Evolutionary conservation across 2,329 filamentous ascomycete genomes (phyloP).

Genomic region (Triangularia setosa): DNA sequence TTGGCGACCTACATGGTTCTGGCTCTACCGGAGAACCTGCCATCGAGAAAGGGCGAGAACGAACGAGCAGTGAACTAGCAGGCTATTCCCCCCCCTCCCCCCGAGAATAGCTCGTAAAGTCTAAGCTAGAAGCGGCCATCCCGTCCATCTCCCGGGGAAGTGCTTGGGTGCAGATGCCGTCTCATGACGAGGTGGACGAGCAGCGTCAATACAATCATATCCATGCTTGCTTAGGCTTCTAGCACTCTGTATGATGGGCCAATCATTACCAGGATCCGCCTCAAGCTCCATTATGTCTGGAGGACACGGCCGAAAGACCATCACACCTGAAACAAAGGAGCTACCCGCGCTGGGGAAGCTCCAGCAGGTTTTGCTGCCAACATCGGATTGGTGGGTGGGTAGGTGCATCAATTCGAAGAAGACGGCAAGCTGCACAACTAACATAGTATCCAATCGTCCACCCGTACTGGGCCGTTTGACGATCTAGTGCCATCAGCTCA

Average conservation of each 20-base stretch:
- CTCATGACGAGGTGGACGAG: neutral
- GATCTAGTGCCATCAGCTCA: conserved; percentile 27
- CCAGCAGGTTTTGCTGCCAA: conserved; percentile 16
- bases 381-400: conserved; percentile 27
- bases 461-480: conserved; percentile 21
- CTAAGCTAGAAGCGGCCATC: neutral
- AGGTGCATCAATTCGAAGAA: conserved; percentile 31
- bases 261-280: conserved; percentile 14
- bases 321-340: conserved; percentile 31
- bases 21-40: neutral
- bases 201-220: conserved; percentile 8
- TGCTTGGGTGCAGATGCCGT: neutral
- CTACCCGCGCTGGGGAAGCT: conserved; percentile 17
- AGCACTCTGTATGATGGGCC: conserved; percentile 7
- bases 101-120: neutral
- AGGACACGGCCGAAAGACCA: conserved; percentile 29
- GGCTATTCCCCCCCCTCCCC: neutral
- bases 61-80: neutral
- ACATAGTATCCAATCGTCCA: conserved; percentile 26
- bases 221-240: neutral
- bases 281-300: conserved; percentile 17
- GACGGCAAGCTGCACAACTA: conserved; percentile 40
- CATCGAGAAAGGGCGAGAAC: neutral
- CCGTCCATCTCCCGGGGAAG: neutral
- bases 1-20: neutral